Conservation (phyloP, 2,329 filamentous ascomycete species). For the Ceratocystis cubensis region DNA sequence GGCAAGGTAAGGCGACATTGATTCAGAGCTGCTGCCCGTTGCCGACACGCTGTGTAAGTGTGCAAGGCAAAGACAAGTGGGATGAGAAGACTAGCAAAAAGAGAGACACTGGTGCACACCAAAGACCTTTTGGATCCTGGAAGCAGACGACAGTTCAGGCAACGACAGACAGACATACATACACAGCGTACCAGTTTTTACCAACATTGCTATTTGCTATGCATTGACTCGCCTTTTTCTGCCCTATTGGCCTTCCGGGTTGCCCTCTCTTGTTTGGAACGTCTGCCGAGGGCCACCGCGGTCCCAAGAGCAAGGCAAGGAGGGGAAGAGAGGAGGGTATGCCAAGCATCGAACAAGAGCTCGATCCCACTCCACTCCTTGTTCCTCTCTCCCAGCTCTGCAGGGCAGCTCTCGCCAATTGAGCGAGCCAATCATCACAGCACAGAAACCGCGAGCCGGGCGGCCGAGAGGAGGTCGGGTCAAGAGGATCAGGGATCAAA, state of each 20-base stretch:
- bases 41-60: not conserved
- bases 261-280: not conserved
- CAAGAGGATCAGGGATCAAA: slow-evolving; percentile 6
- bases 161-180: not conserved
- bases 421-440: not conserved
- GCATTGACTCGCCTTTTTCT: not conserved
- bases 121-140: not conserved
- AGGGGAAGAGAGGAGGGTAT: not conserved
- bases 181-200: no score
- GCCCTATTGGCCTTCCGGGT: no score
- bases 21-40: not conserved
- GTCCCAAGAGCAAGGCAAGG: not conserved
- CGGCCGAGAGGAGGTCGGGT: not conserved
- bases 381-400: not conserved
- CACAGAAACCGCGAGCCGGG: not conserved
- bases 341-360: not conserved
- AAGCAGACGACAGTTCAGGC: not conserved
- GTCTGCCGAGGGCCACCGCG: not conserved
- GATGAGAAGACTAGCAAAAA: not conserved
- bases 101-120: slow-evolving; percentile 4
- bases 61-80: not conserved
- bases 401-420: not conserved
- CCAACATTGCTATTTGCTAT: not conserved
- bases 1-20: not conserved
- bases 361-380: not conserved